Base-by-base conservation (phyloP, 2,329 filamentous ascomycete species). In the Talaromyces marneffei region DNA sequence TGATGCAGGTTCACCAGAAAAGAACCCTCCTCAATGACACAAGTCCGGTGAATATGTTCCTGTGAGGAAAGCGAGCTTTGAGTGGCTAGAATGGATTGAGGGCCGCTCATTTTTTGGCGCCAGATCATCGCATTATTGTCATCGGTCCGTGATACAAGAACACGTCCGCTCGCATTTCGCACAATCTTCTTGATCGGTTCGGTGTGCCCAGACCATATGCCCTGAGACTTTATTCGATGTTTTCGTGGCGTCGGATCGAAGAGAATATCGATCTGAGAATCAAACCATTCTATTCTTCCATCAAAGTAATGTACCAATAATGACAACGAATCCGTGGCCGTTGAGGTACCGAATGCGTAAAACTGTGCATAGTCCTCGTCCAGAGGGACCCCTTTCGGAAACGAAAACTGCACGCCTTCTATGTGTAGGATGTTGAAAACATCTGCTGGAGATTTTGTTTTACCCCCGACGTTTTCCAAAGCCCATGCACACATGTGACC, bases 401-500 rank as follows among this genome's bases (percentile, higher is more conserved):
- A 75, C 4, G 73, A 74, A 46, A 80, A 71, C 44, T 77, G 68
- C 61, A 87, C 66, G 1, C 82, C 82, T 68, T 90, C 85, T 27
- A 92, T 84, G 69, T 95, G 90, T 1, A 91, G 86, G 66, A 97
- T 87, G 70, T 91, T 94, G 78, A 94, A 95, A n/a, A 93, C 84
- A 64, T 87, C 86, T 29, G 85, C 81, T 3, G 83, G 80, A 62
- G 84, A 85, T 66, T 84, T 85, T 33, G 82, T 79, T 69, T 87
- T 91, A 67, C 85, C 87, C 37, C 89, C 88, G 20, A 96, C 84
- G 69, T 93, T 92, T 72, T 97, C 92, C 60, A 99, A 77, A 0
- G 91, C 93, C 90, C 93, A 97, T 0, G 91, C 91, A 42, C 90
- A 92, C 88, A 97, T 91, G 66, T 87, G 87, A 1, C 93, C 93